Base-by-base conservation (phyloP, 306 rosid species). In the Pyrus pyrifolia region DNA sequence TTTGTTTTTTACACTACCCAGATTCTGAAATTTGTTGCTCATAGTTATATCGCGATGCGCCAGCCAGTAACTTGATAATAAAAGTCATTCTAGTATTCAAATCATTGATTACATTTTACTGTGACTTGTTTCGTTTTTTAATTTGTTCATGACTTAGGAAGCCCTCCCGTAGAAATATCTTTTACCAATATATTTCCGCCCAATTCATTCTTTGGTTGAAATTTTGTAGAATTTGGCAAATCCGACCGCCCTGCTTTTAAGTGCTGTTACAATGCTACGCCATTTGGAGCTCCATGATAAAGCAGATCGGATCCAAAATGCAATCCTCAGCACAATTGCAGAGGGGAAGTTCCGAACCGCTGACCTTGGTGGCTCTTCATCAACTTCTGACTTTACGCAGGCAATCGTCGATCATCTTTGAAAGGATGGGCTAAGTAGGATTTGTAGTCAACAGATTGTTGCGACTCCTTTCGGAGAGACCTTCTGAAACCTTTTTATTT, bases 281-380 rank as follows among this genome's bases (percentile, higher is more conserved):
- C 98, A 96, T 88, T 79, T 96, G 86, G 75, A 91, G 74, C 87
- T 92, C 67, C 77, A 91, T 55, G 93, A 91, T 82, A 89, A 88
- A 86, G 98, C 99, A 1, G 89, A 87, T 19, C 83, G 63, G 79
- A 92, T 96, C 76, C 99, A 96, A 71, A 73, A 86, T 52, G 99
- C 99, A 11, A 87, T 92, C 74, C 93, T 96, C 81, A 49, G 61
- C 68, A 92, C 99, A 71, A 96, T 92, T 78, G 85, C 98, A 1
- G 98, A 96, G 79, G 99, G 98, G 63, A 96, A 87, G 75, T 86
- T 86, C 81, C 91, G 99, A 77, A 96, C 98, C 7, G 99, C 96
- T 70, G 99, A 92, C 85, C 97, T 96, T 22, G 99, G 99, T 14
- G 99, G 98, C 61, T 79, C 68, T 71, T 88, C 99, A 63, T 85